Percentiles rank a stretch among this genome's conserved stretches.
These are phyloP conservation scores for Hawksworthiomyces lignivorus DNA, from an alignment of 2,329 filamentous ascomycete species.

Conservation along the genomic window DNA sequence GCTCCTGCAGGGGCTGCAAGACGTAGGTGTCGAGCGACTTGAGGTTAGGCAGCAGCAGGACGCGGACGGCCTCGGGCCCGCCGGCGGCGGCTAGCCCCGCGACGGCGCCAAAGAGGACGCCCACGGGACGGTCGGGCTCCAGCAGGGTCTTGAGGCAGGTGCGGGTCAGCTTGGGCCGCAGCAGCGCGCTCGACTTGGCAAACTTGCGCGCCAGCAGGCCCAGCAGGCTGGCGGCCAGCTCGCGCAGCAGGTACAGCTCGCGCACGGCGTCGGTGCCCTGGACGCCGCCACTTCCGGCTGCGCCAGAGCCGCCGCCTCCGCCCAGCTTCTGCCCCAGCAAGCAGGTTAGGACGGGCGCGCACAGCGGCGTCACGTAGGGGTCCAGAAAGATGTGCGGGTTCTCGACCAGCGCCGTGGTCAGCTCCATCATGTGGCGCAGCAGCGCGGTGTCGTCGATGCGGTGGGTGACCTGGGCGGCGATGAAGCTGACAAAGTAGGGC, in stretches of 20 bases:
- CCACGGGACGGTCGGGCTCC: conserved; percentile 72
- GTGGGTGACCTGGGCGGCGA: conserved; percentile 93
- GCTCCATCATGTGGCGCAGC: conserved; percentile 84
- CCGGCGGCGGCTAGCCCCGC: conserved; percentile 72
- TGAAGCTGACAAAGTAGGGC: conserved; percentile 93
- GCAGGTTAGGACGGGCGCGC: conserved; percentile 86
- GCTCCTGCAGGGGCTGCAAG: conserved; percentile 45
- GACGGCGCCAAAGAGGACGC: conserved; percentile 84
- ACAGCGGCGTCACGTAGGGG: conserved; percentile 56
- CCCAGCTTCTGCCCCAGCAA: conserved; percentile 78
- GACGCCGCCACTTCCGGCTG: conserved; percentile 40
- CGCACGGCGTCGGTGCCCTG: conserved; percentile 43
- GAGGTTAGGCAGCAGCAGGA: conserved; percentile 49
- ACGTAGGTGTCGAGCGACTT: conserved; percentile 46
- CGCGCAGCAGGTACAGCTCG: conserved; percentile 72
- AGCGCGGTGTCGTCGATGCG: conserved; percentile 84
- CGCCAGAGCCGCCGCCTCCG: conserved; percentile 37
- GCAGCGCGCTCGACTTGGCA: conserved; percentile 67
- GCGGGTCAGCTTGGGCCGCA: conserved; percentile 83
- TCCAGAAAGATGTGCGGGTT: conserved; percentile 73
- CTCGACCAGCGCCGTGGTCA: conserved; percentile 74
- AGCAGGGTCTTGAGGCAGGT: conserved; percentile 90
- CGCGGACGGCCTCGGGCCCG: conserved; percentile 51
- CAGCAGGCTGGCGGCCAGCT: conserved; percentile 76
- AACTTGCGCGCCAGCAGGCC: conserved; percentile 75